Conservation (phyloP, 805 yeast genomes). For the Starmerella potacharoeniae region DNA sequence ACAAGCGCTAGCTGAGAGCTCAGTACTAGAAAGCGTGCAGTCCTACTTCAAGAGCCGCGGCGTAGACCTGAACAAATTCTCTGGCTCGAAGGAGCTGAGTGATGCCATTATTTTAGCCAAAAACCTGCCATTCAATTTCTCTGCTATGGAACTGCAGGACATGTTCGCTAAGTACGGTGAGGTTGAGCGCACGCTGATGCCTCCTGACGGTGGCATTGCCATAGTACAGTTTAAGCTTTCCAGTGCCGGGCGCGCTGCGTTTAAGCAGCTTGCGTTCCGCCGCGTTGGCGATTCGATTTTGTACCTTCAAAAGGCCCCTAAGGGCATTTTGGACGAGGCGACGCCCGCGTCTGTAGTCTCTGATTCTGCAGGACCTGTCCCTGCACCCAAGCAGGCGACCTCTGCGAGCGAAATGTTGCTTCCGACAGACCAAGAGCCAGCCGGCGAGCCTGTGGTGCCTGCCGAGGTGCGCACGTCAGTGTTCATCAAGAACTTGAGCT, state of each 20-base stretch:
- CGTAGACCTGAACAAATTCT: constrained; percentile 67
- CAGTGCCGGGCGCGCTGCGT: constrained; percentile 80
- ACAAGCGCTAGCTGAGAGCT: constrained; percentile 95
- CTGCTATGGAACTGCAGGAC: constrained; percentile 67
- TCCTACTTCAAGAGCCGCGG: constrained; percentile 76
- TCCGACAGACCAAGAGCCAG: constrained; percentile 18
- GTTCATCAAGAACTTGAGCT: constrained; percentile 85
- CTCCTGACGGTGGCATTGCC: constrained; percentile 94
- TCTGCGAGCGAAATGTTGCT: constrained; percentile 20
- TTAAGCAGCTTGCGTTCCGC: constrained; percentile 74
- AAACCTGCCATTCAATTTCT: constrained; percentile 84
- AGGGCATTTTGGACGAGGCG: constrained; percentile 49
- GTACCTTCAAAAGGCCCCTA: constrained; percentile 91
- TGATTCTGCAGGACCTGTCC: neutral
- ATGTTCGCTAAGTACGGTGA: constrained; percentile 73
- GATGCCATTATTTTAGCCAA: constrained; percentile 74
- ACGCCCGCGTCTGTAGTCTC: constrained; percentile 20
- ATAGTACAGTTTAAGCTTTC: constrained; percentile 77
- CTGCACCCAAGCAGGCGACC: constrained; percentile 5
- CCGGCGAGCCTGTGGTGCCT: constrained; percentile 29
- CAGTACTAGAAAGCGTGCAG: constrained; percentile 83
- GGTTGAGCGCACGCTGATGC: constrained; percentile 71
- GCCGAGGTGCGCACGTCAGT: constrained; percentile 59
- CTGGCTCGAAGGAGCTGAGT: constrained; percentile 51
- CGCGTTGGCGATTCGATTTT: constrained; percentile 78